These are phyloP conservation scores for Flaveria linearis DNA, from an alignment of 129 eudicot genomes.

Conservation along the genomic window DNA sequence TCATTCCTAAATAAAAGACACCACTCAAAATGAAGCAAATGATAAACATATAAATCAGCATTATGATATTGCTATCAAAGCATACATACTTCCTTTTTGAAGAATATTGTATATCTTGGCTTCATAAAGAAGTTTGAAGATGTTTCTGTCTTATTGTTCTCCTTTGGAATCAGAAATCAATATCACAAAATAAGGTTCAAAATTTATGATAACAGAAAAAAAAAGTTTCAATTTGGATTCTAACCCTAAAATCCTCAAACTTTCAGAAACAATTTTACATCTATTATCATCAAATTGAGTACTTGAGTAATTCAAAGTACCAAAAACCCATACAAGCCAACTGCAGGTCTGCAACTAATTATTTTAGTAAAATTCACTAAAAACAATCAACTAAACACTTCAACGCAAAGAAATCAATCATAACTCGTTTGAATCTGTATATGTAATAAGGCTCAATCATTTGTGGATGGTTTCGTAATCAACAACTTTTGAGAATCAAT, in stretches of 20 bases:
- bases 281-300: slow-evolving; percentile 1
- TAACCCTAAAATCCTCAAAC: slow-evolving; percentile 25
- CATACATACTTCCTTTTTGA: slow-evolving; percentile 89
- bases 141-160: slow-evolving; percentile 83
- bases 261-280: slow-evolving; percentile 1
- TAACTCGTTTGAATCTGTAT: too few species aligned
- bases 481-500: too few species aligned
- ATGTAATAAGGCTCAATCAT: too few species aligned
- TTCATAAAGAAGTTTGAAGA: slow-evolving; percentile 89
- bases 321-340: neutral
- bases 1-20: neutral
- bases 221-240: neutral
- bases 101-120: slow-evolving; percentile 87
- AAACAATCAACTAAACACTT: slow-evolving; percentile 11
- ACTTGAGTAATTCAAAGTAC: slow-evolving; percentile 8
- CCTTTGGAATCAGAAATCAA: slow-evolving; percentile 48
- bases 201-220: too few species aligned
- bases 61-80: slow-evolving; percentile 1
- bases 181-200: neutral
- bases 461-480: too few species aligned
- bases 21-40: neutral
- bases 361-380: neutral
- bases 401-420: neutral
- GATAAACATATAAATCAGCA: slow-evolving; percentile 6
- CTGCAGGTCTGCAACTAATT: neutral